Conservation (phyloP, 2,329 filamentous ascomycete species). For the Tolypocladium inflatum region DNA sequence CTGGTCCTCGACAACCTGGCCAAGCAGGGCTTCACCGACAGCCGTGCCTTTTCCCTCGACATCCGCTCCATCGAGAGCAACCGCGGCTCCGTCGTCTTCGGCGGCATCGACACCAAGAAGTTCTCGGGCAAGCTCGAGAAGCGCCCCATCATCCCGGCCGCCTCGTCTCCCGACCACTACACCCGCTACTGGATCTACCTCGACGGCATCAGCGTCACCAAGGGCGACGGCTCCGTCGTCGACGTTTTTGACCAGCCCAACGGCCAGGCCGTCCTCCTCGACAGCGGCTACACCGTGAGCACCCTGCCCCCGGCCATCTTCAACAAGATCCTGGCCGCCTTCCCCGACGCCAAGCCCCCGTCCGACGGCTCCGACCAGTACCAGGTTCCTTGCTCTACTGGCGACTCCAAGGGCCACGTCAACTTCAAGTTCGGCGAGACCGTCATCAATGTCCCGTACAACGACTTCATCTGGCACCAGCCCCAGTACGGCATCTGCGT, state of each 20-base stretch:
- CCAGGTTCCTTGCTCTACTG: constrained; percentile 34
- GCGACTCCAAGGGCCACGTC: constrained; percentile 26
- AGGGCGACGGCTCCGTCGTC: constrained; percentile 24
- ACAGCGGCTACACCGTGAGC: constrained; percentile 59
- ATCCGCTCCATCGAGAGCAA: constrained; percentile 20
- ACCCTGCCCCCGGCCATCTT: constrained; percentile 52
- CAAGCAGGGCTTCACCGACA: constrained; percentile 24
- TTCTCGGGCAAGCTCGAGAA: constrained; percentile 44
- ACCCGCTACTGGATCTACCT: constrained; percentile 34
- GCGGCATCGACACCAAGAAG: constrained; percentile 47
- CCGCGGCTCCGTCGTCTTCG: constrained; percentile 35
- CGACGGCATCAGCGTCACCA: constrained; percentile 24
- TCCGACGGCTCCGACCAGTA: constrained; percentile 28
- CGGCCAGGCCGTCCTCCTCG: constrained; percentile 43
- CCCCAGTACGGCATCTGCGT: constrained; percentile 21
- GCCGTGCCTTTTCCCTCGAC: constrained; percentile 25
- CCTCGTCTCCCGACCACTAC: constrained; percentile 20
- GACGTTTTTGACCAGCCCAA: constrained; percentile 32
- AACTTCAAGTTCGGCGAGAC: constrained; percentile 38
- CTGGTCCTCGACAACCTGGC: constrained; percentile 23
- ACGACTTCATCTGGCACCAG: constrained; percentile 36
- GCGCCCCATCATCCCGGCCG: constrained; percentile 42
- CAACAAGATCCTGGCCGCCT: constrained; percentile 30
- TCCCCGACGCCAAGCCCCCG: constrained; percentile 12
- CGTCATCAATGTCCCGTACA: constrained; percentile 32